phyloP scores from a whole-genome alignment of 306 rosid genomes.

The Malus fusca region DNA sequence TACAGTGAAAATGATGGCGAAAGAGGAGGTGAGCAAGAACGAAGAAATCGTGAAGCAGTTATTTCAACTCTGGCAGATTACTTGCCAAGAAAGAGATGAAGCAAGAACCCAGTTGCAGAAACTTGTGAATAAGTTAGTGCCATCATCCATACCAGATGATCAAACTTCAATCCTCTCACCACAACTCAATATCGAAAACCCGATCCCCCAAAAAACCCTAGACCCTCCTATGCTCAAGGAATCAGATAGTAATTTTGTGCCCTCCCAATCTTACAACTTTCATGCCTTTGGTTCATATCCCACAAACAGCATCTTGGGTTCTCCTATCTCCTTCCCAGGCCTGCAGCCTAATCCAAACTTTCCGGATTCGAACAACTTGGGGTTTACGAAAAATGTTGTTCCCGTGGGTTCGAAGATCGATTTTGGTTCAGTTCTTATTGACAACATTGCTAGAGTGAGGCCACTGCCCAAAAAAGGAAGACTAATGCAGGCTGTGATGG shows the following conservation, averaged over 20 bases:
- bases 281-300: not conserved
- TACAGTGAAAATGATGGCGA: conserved; percentile 29
- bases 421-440: conserved; percentile 12
- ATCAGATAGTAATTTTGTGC: not conserved
- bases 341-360: not conserved
- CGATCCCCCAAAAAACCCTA: not conserved
- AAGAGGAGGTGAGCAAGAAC: conserved; percentile 26
- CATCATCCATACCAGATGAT: not conserved
- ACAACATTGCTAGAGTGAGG: conserved; percentile 21
- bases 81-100: conserved; percentile 60
- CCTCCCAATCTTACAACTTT: not conserved
- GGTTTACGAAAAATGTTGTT: not conserved
- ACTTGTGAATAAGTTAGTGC: conserved; percentile 21
- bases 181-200: not conserved
- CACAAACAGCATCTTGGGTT: not conserved
- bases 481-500: conserved; percentile 33
- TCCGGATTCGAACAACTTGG: not conserved
- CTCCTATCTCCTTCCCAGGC: not conserved
- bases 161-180: not conserved
- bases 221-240: not conserved
- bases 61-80: conserved; percentile 25
- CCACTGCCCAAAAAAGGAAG: conserved; percentile 45
- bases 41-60: conserved; percentile 32
- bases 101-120: conserved; percentile 46
- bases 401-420: not conserved